These are phyloP conservation scores for Penicillium sp. DNA, from an alignment of 2,329 filamentous ascomycete genomes.

Conservation along the genomic window DNA sequence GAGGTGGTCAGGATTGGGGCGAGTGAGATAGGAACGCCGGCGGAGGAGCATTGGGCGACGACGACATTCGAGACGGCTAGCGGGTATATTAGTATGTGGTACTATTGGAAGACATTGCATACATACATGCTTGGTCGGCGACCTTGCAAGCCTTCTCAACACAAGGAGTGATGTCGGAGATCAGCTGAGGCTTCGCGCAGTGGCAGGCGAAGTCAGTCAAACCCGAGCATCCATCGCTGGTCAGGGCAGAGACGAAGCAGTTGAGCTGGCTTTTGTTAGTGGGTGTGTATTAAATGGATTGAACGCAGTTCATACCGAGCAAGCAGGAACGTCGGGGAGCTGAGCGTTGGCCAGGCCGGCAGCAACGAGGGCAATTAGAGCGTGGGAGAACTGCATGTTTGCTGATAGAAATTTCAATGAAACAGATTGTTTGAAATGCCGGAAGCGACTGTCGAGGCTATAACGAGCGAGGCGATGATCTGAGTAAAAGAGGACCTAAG, in stretches of 20 bases:
- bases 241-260: slow-evolving; percentile 48
- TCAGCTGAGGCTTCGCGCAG: slow-evolving; percentile 47
- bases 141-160: slow-evolving; percentile 44
- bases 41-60: slow-evolving; percentile 34
- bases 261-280: slow-evolving; percentile 35
- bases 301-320: slow-evolving; percentile 42
- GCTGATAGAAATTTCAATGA: background rate
- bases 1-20: slow-evolving; percentile 28
- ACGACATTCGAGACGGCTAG: slow-evolving; percentile 40
- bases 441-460: slow-evolving; percentile 23
- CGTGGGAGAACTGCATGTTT: slow-evolving; percentile 37
- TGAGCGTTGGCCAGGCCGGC: slow-evolving; percentile 49
- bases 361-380: slow-evolving; percentile 40
- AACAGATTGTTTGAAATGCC: background rate
- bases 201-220: slow-evolving; percentile 53
- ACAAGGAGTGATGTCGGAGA: slow-evolving; percentile 47
- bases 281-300: too few relatives aligned
- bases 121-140: slow-evolving; percentile 40
- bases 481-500: background rate
- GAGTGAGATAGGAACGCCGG: slow-evolving; percentile 38
- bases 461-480: slow-evolving; percentile 17
- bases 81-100: background rate
- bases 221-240: slow-evolving; percentile 45
- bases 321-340: slow-evolving; percentile 46
- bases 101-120: background rate